Evolutionary conservation across 2,329 filamentous ascomycete species (phyloP), one percentile per base, ranked within the genome.

Genomic region (Colletotrichum musicola): DNA sequence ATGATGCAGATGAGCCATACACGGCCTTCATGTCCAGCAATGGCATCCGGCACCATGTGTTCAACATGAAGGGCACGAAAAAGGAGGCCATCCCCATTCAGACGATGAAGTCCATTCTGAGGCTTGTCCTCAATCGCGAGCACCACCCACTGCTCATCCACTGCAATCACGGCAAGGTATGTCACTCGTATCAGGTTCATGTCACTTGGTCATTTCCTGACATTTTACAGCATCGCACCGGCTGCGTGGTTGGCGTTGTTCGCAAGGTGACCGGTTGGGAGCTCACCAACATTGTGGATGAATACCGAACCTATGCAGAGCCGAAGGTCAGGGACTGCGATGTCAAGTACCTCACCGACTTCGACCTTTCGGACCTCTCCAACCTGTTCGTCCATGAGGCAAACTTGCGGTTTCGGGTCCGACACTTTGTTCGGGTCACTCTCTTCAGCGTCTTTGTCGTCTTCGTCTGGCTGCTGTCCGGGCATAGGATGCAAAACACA

Each of bases 41-140:
- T 72, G 85, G 85, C 70, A 95, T 97, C 75, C 85, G 85, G 51
- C 93, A 97, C 73, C 83, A 90, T 72, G 85, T 93, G 49, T 91
- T 97, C 75, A 87, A 91, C 72, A 92, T 98, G 84, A 88, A 90
- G 70, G 92, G 94, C n/a, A 97, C 97, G 72, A 97, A 98, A 80
- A 94, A 95, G 73, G 85, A 91, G 62, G 85, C 86, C 9, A 93
- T 93, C 42, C 88, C 92, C 0, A 77, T 88, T 7, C 79, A 84
- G 51, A 89, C 90, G 27, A 93, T 97, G 86, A 85, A 87, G 70
- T 82, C 88, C 7, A 93, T 95, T 53, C 84, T 97, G 25, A 83
- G 87, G 13, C 82, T 95, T 49, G 86, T 95, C 47, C 84, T 95
- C 61, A 88, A 97, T 75, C 86, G 86, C 56, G 80, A 84, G 40